A percentile compares a stretch with the other conserved stretches of the same genome.
Evolutionary conservation across 805 yeast species (phyloP).

Genomic region (Saccharomycopsis synnaedendra): DNA sequence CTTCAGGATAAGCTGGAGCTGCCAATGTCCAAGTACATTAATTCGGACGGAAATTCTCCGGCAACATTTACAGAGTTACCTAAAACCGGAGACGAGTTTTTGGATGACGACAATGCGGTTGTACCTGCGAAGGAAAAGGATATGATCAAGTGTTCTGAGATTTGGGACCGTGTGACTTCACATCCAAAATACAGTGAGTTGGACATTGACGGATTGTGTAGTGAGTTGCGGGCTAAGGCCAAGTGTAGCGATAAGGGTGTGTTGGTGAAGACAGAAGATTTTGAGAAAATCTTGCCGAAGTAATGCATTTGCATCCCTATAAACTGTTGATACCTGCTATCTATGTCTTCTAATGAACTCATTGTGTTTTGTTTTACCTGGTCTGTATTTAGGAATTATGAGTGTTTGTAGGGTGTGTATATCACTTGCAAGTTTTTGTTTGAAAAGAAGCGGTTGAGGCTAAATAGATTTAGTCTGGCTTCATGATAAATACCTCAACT

Average conservation of each 20-base stretch:
- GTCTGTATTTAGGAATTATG: too few species aligned
- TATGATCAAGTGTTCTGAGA: constrained; percentile 70
- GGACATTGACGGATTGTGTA: constrained; percentile 89
- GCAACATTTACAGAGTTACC: background rate
- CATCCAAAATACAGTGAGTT: constrained; percentile 91
- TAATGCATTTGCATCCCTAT: too few species aligned
- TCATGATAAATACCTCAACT: too few species aligned
- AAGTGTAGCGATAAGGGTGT: constrained; percentile 92
- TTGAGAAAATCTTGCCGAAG: constrained; percentile 36
- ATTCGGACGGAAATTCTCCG: constrained; percentile 6
- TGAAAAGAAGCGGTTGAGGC: too few species aligned
- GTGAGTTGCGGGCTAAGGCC: constrained; percentile 83
- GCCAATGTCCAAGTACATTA: constrained; percentile 9
- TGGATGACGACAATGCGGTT: constrained; percentile 27
- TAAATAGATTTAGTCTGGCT: too few species aligned
- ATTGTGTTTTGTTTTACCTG: too few species aligned
- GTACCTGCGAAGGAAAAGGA: constrained; percentile 61
- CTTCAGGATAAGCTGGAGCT: background rate
- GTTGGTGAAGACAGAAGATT: constrained; percentile 72
- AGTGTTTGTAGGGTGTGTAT: too few species aligned
- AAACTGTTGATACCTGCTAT: too few species aligned
- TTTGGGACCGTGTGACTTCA: constrained; percentile 91
- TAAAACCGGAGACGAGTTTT: constrained; percentile 21
- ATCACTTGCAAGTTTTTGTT: too few species aligned
- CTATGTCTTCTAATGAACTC: too few species aligned